Base-by-base conservation (phyloP, 2,329 filamentous ascomycete species). In the Talaromyces sp. region DNA sequence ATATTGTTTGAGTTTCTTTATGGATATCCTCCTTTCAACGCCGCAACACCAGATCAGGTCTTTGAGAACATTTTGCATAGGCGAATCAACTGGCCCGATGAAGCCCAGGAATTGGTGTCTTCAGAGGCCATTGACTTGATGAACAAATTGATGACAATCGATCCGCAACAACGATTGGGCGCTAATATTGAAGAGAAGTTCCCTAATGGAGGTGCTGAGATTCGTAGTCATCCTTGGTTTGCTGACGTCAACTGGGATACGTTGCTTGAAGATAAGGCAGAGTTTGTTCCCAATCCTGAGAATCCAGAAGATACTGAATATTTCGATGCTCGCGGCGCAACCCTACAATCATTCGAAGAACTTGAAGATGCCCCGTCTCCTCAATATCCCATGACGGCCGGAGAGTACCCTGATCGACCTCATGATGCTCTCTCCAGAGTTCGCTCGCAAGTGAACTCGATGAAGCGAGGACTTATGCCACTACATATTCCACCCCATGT, bases 281-380 rank as follows among this genome's bases (percentile, higher is more conserved):
- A 96, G 60, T 99, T 99, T 70, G 88, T 99, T 10, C 94, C 94
- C 0, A 89, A 89, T 40, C 87, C 89, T 1, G 91, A 96, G 68
- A 93, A 99, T 65, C 92, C 91, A 0, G 94, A 99, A 71, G 93
- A 99, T 68, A 99, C 94, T 0, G 95, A 99, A 69, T 99, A 99
- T 69, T 99, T 99, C 66, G 94, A 99, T 75, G 77, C 90, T 21
- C 84, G 94, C 63, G 94, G 94, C 28, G 94, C 94, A 15, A 95
- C 91, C 1, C 81, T 97, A 64, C 90, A 96, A 67, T 89, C 89
- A 2, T 99, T 99, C 71, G 91, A 96, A 62, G 94, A 99, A 70
- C 88, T 97, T 67, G 93, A 97, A 70, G 94, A 97, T 66, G 89
- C 95, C 68, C 76, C 81, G 41, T 88, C 91, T 0, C 89, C 91